phyloP scores from a whole-genome alignment of 1,284 basidiomycete genomes.

The Ganoderma multipileum region DNA sequence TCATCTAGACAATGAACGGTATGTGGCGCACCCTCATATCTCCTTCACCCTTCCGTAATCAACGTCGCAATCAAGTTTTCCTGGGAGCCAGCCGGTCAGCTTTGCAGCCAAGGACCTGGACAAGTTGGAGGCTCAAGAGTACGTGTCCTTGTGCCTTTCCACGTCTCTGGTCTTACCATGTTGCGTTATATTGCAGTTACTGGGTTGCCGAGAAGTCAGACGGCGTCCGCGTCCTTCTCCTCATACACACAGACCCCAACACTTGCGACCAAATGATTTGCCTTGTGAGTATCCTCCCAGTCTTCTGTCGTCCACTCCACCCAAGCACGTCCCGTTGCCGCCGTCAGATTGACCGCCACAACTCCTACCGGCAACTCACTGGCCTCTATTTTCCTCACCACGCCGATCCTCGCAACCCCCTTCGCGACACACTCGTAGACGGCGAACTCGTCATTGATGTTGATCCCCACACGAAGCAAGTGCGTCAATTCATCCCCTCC shows the following conservation, averaged over 20 bases:
- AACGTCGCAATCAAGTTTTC: constrained; percentile 62
- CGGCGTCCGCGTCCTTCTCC: constrained; percentile 89
- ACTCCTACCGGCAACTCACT: constrained; percentile 78
- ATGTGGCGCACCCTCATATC: constrained; percentile 30
- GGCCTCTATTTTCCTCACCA: constrained; percentile 92
- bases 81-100: constrained; percentile 93
- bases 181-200: constrained; percentile 61
- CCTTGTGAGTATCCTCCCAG: constrained; percentile 61
- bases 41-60: constrained; percentile 1
- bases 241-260: constrained; percentile 78
- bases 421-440: constrained; percentile 88
- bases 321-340: not conserved
- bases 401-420: constrained; percentile 67
- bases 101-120: constrained; percentile 76
- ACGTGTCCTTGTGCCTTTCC: constrained; percentile 40
- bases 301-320: not conserved
- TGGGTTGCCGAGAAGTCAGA: constrained; percentile 99
- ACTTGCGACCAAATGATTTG: constrained; percentile 78
- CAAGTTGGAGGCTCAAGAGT: constrained; percentile 87
- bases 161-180: constrained; percentile 9
- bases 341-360: constrained; percentile 92
- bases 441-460: constrained; percentile 95
- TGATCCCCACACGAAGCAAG: constrained; percentile 75
- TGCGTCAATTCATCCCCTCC: constrained; percentile 40
- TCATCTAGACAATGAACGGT: constrained; percentile 65